Percentiles rank a stretch among this genome's conserved stretches.
phyloP scores from a whole-genome alignment of 345 rosid species.

The Tarenaya hassleriana region DNA sequence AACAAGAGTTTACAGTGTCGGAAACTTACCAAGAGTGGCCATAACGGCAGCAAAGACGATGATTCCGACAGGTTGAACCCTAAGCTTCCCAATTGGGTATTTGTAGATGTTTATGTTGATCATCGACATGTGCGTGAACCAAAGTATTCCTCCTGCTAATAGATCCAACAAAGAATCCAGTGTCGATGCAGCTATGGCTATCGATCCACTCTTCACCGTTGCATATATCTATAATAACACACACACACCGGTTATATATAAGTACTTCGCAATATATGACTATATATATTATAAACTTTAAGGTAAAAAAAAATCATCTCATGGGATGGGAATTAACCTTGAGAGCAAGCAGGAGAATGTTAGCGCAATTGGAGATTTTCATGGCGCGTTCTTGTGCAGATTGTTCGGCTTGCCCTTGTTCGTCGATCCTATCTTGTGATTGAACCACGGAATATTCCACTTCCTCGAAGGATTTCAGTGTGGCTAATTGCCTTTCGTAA shows the following conservation, averaged over 20 bases:
- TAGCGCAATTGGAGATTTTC: slow-evolving; percentile 74
- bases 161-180: slow-evolving; percentile 91
- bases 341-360: slow-evolving; percentile 54
- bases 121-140: slow-evolving; percentile 91
- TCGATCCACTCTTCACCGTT: slow-evolving; percentile 76
- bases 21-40: slow-evolving; percentile 97
- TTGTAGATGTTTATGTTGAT: slow-evolving; percentile 72
- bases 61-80: slow-evolving; percentile 94
- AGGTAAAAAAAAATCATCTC: too few species aligned
- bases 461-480: slow-evolving; percentile 71
- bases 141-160: slow-evolving; percentile 92
- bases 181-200: slow-evolving; percentile 95
- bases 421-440: slow-evolving; percentile 27
- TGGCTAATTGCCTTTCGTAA: slow-evolving; percentile 62
- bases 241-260: too few species aligned
- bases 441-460: slow-evolving; percentile 40
- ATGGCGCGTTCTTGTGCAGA: slow-evolving; percentile 60
- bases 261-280: too few species aligned
- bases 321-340: slow-evolving; percentile 47
- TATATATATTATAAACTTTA: too few species aligned
- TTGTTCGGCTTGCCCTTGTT: slow-evolving; percentile 32
- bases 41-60: slow-evolving; percentile 86
- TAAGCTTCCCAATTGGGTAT: slow-evolving; percentile 88
- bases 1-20: too few species aligned
- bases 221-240: slow-evolving; percentile 53